Percentiles rank a stretch among this genome's conserved stretches.
Conservation (phyloP, 2,329 filamentous ascomycete species). For the Metarhizium guizhouense region DNA sequence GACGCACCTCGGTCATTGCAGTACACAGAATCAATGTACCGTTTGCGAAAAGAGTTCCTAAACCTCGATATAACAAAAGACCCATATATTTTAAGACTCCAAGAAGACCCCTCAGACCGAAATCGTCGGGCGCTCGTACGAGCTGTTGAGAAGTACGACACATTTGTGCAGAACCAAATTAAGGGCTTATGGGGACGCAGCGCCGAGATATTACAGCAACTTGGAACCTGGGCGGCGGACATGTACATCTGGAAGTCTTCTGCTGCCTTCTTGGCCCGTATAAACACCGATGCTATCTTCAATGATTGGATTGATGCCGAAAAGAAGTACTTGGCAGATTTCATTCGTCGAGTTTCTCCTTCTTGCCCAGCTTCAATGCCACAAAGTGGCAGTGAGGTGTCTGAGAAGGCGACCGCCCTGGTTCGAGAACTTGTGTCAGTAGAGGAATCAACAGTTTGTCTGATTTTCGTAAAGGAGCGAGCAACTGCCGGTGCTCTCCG, state of each 20-base stretch:
- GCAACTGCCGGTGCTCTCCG: constrained; percentile 51
- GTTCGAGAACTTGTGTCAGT: constrained; percentile 39
- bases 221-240: constrained; percentile 63
- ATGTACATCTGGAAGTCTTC: constrained; percentile 50
- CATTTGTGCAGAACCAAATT: constrained; percentile 46
- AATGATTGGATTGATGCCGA: constrained; percentile 39
- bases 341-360: constrained; percentile 29
- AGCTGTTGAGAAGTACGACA: constrained; percentile 34
- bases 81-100: constrained; percentile 46
- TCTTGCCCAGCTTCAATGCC: constrained; percentile 8
- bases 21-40: constrained; percentile 29
- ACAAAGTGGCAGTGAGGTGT: constrained; percentile 26
- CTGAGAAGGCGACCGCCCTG: constrained; percentile 49
- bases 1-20: constrained; percentile 3
- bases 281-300: constrained; percentile 14
- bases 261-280: constrained; percentile 19
- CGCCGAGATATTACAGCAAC: constrained; percentile 40
- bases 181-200: constrained; percentile 42
- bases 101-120: constrained; percentile 29
- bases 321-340: constrained; percentile 43
- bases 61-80: constrained; percentile 50
- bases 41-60: constrained; percentile 30
- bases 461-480: constrained; percentile 60
- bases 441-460: constrained; percentile 39
- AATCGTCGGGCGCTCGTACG: constrained; percentile 28